These are phyloP conservation scores for Botrytis cinerea DNA, from an alignment of 2,329 filamentous ascomycete genomes.

Conservation along the genomic window DNA sequence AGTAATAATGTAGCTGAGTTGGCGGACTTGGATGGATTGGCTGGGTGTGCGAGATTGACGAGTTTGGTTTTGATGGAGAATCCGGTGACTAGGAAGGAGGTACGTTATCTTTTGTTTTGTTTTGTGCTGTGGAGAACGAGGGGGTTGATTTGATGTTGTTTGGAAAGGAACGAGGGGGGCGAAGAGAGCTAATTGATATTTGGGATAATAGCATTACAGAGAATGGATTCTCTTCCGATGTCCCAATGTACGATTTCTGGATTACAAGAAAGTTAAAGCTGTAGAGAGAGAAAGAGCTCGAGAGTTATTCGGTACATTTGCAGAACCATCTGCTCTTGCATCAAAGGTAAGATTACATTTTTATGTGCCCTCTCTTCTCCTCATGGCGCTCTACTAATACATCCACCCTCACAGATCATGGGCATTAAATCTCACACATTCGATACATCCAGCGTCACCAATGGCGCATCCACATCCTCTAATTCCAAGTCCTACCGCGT, in stretches of 20 bases:
- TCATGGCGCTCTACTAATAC: background rate
- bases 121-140: background rate
- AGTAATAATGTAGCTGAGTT: slow-evolving; percentile 82
- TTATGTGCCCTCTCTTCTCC: background rate
- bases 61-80: slow-evolving; percentile 85
- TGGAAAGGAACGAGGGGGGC: background rate
- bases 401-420: slow-evolving; percentile 63
- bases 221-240: slow-evolving; percentile 89
- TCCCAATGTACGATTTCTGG: slow-evolving; percentile 83
- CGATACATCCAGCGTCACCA: slow-evolving; percentile 49
- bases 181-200: slow-evolving; percentile 1
- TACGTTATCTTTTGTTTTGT: slow-evolving; percentile 48
- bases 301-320: slow-evolving; percentile 79
- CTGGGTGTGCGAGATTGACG: slow-evolving; percentile 67
- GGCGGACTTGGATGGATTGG: slow-evolving; percentile 82
- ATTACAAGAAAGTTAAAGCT: slow-evolving; percentile 89
- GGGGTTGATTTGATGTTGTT: background rate
- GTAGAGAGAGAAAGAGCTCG: slow-evolving; percentile 74
- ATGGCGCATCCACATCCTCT: slow-evolving; percentile 48
- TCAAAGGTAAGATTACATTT: slow-evolving; percentile 56
- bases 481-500: slow-evolving; percentile 71
- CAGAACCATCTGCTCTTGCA: slow-evolving; percentile 79
- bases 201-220: slow-evolving; percentile 72
- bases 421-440: slow-evolving; percentile 79
- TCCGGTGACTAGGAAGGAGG: slow-evolving; percentile 89